Percentiles rank a stretch among this genome's conserved stretches.
Conservation (phyloP, 2,329 filamentous ascomycete genomes). For the Curvularia spicifera region DNA sequence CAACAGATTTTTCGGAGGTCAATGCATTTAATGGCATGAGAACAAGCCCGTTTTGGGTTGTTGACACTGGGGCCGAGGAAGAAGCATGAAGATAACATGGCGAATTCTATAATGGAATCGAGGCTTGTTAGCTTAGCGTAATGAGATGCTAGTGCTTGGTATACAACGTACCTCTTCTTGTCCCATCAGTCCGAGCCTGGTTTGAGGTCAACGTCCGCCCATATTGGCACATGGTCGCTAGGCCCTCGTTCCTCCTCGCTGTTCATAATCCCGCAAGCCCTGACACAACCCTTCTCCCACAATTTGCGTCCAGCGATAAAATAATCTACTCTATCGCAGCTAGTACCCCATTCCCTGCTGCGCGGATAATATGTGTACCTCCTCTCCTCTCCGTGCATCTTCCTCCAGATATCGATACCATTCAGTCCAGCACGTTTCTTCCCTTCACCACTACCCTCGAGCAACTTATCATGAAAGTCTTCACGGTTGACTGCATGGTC, state of each 20-base stretch:
- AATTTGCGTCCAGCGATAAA: slow-evolving; percentile 54
- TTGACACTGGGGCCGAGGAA: slow-evolving; percentile 2
- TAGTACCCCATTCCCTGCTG: slow-evolving; percentile 54
- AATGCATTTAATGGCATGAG: slow-evolving; percentile 42
- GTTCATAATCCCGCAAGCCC: slow-evolving; percentile 51
- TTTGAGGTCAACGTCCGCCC: slow-evolving; percentile 41
- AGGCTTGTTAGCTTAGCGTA: background rate
- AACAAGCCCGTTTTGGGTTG: slow-evolving; percentile 35
- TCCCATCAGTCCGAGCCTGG: background rate
- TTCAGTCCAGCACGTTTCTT: slow-evolving; percentile 22
- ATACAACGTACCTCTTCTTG: background rate
- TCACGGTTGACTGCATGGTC: slow-evolving; percentile 59
- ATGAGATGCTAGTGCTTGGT: background rate
- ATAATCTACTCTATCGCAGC: slow-evolving; percentile 62
- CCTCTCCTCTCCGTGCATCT: slow-evolving; percentile 50
- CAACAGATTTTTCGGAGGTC: slow-evolving; percentile 36
- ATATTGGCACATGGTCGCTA: slow-evolving; percentile 63
- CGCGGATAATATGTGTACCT: slow-evolving; percentile 60
- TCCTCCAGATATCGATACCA: slow-evolving; percentile 58
- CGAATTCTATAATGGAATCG: background rate
- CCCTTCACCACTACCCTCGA: slow-evolving; percentile 33
- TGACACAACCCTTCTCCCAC: slow-evolving; percentile 48
- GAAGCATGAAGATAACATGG: background rate
- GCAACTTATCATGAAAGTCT: slow-evolving; percentile 60
- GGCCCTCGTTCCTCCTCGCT: slow-evolving; percentile 55